Percentiles rank a stretch among this genome's conserved stretches.
Evolutionary conservation across 2,329 filamentous ascomycete species (phyloP).

Genomic region (Botrytis squamosa): DNA sequence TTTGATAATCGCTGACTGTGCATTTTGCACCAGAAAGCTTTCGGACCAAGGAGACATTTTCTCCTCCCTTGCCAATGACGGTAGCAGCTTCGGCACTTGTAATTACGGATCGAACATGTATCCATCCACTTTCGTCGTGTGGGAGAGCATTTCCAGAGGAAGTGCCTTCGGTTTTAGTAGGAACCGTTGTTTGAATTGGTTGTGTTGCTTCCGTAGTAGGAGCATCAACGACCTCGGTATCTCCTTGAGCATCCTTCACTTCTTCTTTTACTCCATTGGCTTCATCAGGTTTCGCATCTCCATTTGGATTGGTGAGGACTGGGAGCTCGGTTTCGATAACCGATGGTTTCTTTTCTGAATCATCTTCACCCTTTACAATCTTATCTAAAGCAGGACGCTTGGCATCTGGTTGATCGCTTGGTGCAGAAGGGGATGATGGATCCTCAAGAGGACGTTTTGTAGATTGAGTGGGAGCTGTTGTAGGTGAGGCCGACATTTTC

Average conservation of each 20-base stretch:
- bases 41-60: constrained; percentile 97
- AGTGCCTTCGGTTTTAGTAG: constrained; percentile 38
- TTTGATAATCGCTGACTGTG: constrained; percentile 97
- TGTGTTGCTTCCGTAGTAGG: constrained; percentile 44
- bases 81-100: constrained; percentile 96
- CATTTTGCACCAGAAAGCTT: constrained; percentile 95
- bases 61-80: constrained; percentile 96
- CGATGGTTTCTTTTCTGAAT: constrained; percentile 42
- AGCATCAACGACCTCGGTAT: constrained; percentile 66
- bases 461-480: constrained; percentile 62
- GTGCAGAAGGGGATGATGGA: constrained; percentile 88
- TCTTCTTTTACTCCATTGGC: constrained; percentile 51
- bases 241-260: constrained; percentile 59
- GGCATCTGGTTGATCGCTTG: constrained; percentile 90
- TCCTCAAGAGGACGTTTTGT: constrained; percentile 95
- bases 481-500: constrained; percentile 72
- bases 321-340: constrained; percentile 39
- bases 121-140: constrained; percentile 92
- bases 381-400: constrained; percentile 97
- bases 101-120: constrained; percentile 95
- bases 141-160: constrained; percentile 48
- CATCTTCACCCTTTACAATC: constrained; percentile 66
- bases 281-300: constrained; percentile 42
- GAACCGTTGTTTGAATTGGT: constrained; percentile 50
- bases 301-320: constrained; percentile 46